Conservation (phyloP, 73 alveolate species). For the Paramecium bursaria region DNA sequence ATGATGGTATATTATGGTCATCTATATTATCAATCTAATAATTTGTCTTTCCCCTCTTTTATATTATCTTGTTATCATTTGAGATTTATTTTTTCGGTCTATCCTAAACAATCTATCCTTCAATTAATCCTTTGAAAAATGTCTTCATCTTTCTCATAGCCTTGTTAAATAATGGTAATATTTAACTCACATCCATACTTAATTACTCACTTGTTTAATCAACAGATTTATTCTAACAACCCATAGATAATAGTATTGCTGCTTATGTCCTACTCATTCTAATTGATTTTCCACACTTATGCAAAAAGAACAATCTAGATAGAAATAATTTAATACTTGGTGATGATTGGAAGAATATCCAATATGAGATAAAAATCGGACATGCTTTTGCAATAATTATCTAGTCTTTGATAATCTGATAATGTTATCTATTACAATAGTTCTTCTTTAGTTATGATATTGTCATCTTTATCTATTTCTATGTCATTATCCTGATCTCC, state of each 20-base stretch:
- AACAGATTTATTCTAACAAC: conserved; percentile 86
- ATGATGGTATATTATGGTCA: not conserved
- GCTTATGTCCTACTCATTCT: conserved; percentile 87
- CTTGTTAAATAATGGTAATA: conserved; percentile 93
- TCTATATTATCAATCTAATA: not conserved
- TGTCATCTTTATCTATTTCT: conserved; percentile 46
- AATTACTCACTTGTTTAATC: conserved; percentile 86
- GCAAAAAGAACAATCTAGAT: conserved; percentile 73
- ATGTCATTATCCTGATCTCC: conserved; percentile 48
- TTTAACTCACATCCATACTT: conserved; percentile 82
- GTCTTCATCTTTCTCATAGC: conserved; percentile 65
- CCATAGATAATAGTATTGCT: conserved; percentile 93
- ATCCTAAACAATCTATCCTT: conserved; percentile 5
- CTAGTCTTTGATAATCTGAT: conserved; percentile 93
- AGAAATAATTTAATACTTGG: conserved; percentile 60
- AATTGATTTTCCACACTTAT: conserved; percentile 74
- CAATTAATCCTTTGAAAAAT: conserved; percentile 35
- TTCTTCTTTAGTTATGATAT: conserved; percentile 67
- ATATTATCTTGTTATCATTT: not conserved
- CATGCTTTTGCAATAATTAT: conserved; percentile 93
- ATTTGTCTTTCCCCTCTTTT: not conserved
- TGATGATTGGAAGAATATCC: conserved; percentile 93
- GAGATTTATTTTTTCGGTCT: not conserved
- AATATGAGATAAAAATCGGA: conserved; percentile 94
- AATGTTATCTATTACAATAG: conserved; percentile 78